Percentiles rank a stretch among this genome's conserved stretches.
Conservation (phyloP, 2,329 filamentous ascomycete genomes). For the Cytospora piceicola region DNA sequence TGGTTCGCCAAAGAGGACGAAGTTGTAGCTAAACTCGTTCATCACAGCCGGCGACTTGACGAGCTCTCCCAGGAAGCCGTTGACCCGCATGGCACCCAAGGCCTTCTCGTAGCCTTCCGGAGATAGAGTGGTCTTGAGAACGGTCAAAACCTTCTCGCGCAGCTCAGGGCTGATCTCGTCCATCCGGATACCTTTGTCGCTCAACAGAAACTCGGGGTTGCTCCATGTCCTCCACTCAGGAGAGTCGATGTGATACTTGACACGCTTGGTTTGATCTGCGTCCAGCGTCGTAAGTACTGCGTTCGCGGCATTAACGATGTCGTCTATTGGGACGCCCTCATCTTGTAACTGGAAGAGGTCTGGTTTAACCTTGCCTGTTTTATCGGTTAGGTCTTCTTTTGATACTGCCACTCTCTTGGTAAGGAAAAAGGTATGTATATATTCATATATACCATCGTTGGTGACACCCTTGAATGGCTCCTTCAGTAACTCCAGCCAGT, state of each 20-base stretch:
- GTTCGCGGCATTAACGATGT: slow-evolving; percentile 58
- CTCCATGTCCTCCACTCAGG: slow-evolving; percentile 72
- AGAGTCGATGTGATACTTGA: slow-evolving; percentile 67
- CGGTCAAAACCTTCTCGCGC: slow-evolving; percentile 54
- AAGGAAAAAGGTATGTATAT: no score
- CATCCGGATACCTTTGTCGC: slow-evolving; percentile 69
- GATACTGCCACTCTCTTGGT: no score
- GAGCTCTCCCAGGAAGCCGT: slow-evolving; percentile 73
- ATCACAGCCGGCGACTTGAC: slow-evolving; percentile 64
- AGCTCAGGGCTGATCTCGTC: slow-evolving; percentile 57
- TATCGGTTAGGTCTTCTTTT: background rate
- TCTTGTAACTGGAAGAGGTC: slow-evolving; percentile 64
- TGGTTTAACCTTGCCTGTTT: slow-evolving; percentile 53
- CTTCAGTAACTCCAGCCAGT: slow-evolving; percentile 61
- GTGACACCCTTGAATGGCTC: slow-evolving; percentile 76
- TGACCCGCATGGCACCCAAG: slow-evolving; percentile 70
- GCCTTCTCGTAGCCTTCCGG: slow-evolving; percentile 74
- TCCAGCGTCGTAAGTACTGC: slow-evolving; percentile 51
- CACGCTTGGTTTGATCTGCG: slow-evolving; percentile 50
- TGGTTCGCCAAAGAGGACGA: slow-evolving; percentile 69
- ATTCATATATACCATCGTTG: slow-evolving; percentile 61
- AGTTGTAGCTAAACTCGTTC: slow-evolving; percentile 79
- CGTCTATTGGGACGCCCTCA: slow-evolving; percentile 62
- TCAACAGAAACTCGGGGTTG: slow-evolving; percentile 75
- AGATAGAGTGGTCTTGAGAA: slow-evolving; percentile 64